Conservation (phyloP, 2,329 filamentous ascomycete genomes). For the Phialophora verrucosa region DNA sequence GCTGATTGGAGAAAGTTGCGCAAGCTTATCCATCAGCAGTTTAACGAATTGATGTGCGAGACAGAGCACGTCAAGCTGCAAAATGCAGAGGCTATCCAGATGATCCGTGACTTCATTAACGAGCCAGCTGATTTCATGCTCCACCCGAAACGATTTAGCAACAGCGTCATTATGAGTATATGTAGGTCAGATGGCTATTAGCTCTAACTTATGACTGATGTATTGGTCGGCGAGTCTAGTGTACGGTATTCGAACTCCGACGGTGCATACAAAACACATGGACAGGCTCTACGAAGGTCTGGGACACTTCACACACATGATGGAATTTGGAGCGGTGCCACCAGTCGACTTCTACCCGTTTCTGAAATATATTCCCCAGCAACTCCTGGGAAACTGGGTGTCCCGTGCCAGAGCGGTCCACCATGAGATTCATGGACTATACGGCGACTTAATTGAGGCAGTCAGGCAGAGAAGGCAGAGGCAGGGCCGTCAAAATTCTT, state of each 20-base stretch:
- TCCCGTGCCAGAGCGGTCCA: slow-evolving; percentile 47
- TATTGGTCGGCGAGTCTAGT: slow-evolving; percentile 32
- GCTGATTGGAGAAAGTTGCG: slow-evolving; percentile 54
- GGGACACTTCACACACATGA: slow-evolving; percentile 52
- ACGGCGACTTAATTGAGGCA: slow-evolving; percentile 45
- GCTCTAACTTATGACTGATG: slow-evolving; percentile 31
- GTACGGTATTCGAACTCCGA: slow-evolving; percentile 47
- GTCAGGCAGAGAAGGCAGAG: slow-evolving; percentile 44
- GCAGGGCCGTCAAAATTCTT: slow-evolving; percentile 40
- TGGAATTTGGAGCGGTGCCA: slow-evolving; percentile 56
- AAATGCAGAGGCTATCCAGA: slow-evolving; percentile 57
- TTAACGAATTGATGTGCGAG: slow-evolving; percentile 50
- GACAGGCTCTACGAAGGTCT: slow-evolving; percentile 50
- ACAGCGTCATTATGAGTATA: slow-evolving; percentile 54
- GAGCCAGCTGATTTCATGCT: slow-evolving; percentile 53
- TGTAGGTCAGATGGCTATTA: slow-evolving; percentile 7
- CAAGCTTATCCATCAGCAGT: slow-evolving; percentile 53
- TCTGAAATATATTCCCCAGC: slow-evolving; percentile 52
- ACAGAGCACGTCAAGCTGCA: slow-evolving; percentile 51
- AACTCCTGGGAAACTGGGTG: slow-evolving; percentile 49
- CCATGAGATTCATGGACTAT: slow-evolving; percentile 51
- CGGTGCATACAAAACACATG: slow-evolving; percentile 46
- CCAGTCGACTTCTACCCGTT: slow-evolving; percentile 57
- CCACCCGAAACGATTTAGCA: slow-evolving; percentile 57
- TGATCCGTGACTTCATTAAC: slow-evolving; percentile 53